Evolutionary conservation across 78 protist genomes (phyloP), one percentile per base, ranked within the genome.

Genomic region (Dictyostelium citrinum): DNA sequence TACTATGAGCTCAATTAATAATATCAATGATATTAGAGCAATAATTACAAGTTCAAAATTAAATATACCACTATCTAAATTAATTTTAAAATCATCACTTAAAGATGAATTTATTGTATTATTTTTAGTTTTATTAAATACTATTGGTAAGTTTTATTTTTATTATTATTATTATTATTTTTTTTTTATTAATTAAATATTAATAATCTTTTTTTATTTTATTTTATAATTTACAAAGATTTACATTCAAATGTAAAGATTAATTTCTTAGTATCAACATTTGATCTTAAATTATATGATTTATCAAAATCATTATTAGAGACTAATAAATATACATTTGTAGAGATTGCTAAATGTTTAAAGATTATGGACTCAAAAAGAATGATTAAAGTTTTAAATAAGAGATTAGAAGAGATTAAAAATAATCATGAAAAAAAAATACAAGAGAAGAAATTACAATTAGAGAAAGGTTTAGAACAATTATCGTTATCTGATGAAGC

Each of bases 341-440:
- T 82, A 22, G 95, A 90, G 27, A 90, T 90, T 14, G 2, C 82
- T 29, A 90, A 90, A 46, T 74, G 86, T 83, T 58, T 90, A 51
- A 90, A 90, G 90, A 60, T 90, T 60, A 60, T 90, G 39, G 95
- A 90, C 29, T 90, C 95, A 29, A 90, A 90, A 55, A 82, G 95
- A 70, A 71, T 22, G n/a, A 24, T 90, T 11, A 80, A 49, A 33
- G 29, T 9, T 1, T 49, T 72, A 31, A 74, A 24, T 11, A 46
- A 90, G 6, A 81, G 71, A 31, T 72, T 68, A 2, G 68, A 80
- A 1, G 33, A 49, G 4, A 61, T 78, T 37, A 68, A n/a, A 22
- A 46, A 16, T 5, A 78, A 61, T 1, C 14, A 76, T 20, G 43
- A 61, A 27, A 27, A 27, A 27, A 78, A 33, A 45, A 1, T 16